These are phyloP conservation scores for Eucalyptus microcorys DNA, from an alignment of 345 rosid species.

Conservation along the genomic window DNA sequence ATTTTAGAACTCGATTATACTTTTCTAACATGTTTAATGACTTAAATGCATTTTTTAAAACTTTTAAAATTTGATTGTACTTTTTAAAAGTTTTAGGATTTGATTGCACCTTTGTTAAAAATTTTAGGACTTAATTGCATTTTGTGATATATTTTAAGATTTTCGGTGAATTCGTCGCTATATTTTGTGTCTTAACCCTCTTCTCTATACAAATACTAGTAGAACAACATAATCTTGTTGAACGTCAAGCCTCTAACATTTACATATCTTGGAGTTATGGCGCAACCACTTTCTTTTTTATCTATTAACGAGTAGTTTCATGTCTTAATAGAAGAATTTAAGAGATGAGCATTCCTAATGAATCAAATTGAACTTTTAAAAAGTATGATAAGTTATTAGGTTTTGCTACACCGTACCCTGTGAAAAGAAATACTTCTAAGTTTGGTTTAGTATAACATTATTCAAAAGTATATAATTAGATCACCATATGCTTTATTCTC, in stretches of 20 bases:
- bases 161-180: accelerated
- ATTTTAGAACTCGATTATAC: too few species aligned
- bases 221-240: not conserved
- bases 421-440: not conserved
- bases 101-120: too few species aligned
- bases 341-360: not conserved
- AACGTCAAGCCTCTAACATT: not conserved
- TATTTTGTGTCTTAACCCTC: not conserved
- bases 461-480: not conserved
- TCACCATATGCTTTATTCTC: not conserved
- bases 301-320: not conserved
- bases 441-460: not conserved
- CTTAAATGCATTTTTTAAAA: too few species aligned
- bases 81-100: too few species aligned
- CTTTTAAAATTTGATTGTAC: too few species aligned
- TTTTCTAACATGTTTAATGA: too few species aligned
- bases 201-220: not conserved
- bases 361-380: not conserved
- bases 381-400: not conserved
- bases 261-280: not conserved
- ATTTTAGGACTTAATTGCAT: too few species aligned
- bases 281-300: not conserved
- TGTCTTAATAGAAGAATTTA: not conserved
- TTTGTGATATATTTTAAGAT: accelerated
- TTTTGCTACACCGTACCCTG: not conserved